Conservation (phyloP, 768 basidiomycete genomes). For the Mycena chlorophos region DNA sequence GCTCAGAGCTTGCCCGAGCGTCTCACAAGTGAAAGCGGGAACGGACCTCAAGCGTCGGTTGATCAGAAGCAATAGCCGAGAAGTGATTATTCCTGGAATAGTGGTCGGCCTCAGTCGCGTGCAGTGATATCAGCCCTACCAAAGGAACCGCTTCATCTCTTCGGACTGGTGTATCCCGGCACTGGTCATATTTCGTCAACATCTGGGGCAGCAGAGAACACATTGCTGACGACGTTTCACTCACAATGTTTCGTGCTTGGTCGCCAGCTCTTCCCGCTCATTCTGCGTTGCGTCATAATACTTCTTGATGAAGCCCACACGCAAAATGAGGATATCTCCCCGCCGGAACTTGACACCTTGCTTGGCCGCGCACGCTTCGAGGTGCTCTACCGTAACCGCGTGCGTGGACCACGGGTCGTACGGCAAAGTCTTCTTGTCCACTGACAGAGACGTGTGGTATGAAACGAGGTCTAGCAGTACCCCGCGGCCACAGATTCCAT, state of each 20-base stretch:
- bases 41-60: conserved; percentile 61
- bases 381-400: conserved; percentile 50
- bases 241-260: conserved; percentile 54
- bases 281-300: conserved; percentile 45
- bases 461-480: conserved; percentile 65
- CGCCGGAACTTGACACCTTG: conserved; percentile 59
- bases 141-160: conserved; percentile 71
- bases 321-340: conserved; percentile 61
- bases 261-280: conserved; percentile 44
- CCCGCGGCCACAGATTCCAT: conserved; percentile 69
- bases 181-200: conserved; percentile 33
- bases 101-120: not conserved
- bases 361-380: conserved; percentile 57
- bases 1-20: conserved; percentile 11
- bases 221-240: conserved; percentile 22
- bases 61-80: conserved; percentile 67
- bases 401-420: conserved; percentile 67
- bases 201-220: not conserved
- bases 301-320: conserved; percentile 64
- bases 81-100: conserved; percentile 74
- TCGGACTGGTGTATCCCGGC: conserved; percentile 69
- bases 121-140: conserved; percentile 39
- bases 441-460: conserved; percentile 42
- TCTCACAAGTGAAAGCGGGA: conserved; percentile 2
- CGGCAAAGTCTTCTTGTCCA: conserved; percentile 40